Evolutionary conservation across 345 rosid species (phyloP), one percentile per base, ranked within the genome.

Genomic region (Cardiospermum halicacabum): DNA sequence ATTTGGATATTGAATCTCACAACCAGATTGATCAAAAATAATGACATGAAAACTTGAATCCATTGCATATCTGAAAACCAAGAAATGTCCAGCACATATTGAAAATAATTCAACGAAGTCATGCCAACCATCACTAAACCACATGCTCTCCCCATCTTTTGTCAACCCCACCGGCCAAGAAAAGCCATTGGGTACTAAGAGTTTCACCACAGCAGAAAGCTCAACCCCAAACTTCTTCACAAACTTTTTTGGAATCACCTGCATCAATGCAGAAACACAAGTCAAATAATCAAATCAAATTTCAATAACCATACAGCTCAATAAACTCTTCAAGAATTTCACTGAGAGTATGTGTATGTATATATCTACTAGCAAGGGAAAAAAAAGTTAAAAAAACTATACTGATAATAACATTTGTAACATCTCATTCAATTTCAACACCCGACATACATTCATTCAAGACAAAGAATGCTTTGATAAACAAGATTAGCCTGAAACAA

Each of bases 91-190:
- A 3, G 25, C 22, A 50, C 71, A 7, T 0, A 81, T 76, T 27
- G 75, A 71, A 53, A 76, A 60, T 34, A 66, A 71, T 11, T 74
- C 58, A 3, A 56, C 66, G 60, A 81, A 78, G 6, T 78, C 70
- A 36, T 68, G 75, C 81, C 81, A 80, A 32, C 76, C 80, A 31
- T 72, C 74, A 27, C 77, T 74, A 58, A 81, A 70, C 80, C 78
- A 81, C 32, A 75, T 66, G 19, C 60, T 53, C 60, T 62, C 57
- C n/a, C 53, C 65, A 0, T 16, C 60, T 49, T 58, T 76, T 26
- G 64, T 63, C 32, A 81, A 58, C 18, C 79, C 73, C 3, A 78
- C 70, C 9, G 60, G 71, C 82, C 86, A 79, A 49, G 32, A 49
- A 50, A 42, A 55, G 34, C 86, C 83, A 56, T 75, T 66, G 11